Percentiles rank a stretch among this genome's conserved stretches.
Conservation (phyloP, 73 alveolate species). For the Symbiodinium pilosum region DNA sequence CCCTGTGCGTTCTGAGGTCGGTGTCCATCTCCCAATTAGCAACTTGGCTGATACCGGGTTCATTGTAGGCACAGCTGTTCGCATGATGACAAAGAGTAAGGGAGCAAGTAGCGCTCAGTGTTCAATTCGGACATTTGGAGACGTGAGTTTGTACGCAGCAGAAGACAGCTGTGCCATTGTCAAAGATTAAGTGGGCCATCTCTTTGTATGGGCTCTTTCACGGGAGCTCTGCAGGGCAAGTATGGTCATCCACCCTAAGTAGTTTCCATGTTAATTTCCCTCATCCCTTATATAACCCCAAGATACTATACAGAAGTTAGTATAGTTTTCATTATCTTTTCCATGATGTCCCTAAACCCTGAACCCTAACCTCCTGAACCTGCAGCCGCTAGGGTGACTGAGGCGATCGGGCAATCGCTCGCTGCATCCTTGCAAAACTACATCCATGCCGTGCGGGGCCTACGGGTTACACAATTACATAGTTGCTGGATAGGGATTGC, state of each 20-base stretch:
- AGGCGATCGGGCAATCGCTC: slow-evolving; percentile 3
- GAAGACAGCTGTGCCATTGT: background rate
- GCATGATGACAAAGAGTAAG: background rate
- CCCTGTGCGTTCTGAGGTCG: background rate
- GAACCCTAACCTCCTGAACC: too few species aligned
- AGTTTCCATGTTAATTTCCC: background rate
- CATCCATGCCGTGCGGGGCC: slow-evolving; percentile 8
- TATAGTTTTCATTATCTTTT: too few species aligned
- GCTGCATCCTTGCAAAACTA: slow-evolving; percentile 12
- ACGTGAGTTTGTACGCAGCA: background rate
- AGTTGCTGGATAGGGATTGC: background rate
- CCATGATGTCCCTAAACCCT: too few species aligned
- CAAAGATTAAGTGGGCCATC: too few species aligned
- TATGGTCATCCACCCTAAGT: too few species aligned
- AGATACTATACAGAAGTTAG: background rate
- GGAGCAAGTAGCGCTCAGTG: too few species aligned
- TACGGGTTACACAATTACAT: too few species aligned
- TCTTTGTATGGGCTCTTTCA: too few species aligned
- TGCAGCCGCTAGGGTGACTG: background rate
- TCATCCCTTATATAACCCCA: background rate
- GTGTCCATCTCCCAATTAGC: background rate
- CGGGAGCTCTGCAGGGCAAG: too few species aligned
- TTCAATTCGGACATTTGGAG: too few species aligned
- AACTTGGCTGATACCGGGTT: background rate
- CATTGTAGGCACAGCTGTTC: background rate